phyloP scores from a whole-genome alignment of 2,329 filamentous ascomycete species.

The Ophiostoma ulmi region DNA sequence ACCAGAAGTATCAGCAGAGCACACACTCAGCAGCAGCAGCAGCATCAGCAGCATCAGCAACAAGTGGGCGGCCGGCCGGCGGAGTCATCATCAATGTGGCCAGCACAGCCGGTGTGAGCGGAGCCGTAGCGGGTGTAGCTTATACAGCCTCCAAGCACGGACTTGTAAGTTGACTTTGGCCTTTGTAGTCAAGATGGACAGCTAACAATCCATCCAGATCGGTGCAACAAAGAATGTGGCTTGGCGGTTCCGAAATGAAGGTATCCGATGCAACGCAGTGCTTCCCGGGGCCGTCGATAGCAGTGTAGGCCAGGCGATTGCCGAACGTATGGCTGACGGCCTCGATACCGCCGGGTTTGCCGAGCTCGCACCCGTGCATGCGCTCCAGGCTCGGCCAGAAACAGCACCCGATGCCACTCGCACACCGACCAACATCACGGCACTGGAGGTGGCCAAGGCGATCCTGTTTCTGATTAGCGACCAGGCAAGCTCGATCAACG shows the following conservation, averaged over 20 bases:
- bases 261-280: conserved; percentile 44
- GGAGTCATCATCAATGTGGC: conserved; percentile 47
- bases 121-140: conserved; percentile 36
- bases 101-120: conserved; percentile 41
- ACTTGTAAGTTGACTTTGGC: conserved; percentile 28
- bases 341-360: conserved; percentile 32
- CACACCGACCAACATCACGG: conserved; percentile 28
- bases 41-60: not conserved
- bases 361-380: conserved; percentile 32
- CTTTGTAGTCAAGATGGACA: not conserved
- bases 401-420: conserved; percentile 23
- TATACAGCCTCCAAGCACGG: conserved; percentile 36
- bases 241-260: conserved; percentile 42
- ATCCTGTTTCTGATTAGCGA: conserved; percentile 37
- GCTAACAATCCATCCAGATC: conserved; percentile 26
- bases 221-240: conserved; percentile 46
- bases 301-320: conserved; percentile 32
- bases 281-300: conserved; percentile 36
- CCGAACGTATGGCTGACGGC: conserved; percentile 19
- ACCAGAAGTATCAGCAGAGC: not conserved
- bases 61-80: conserved; percentile 18
- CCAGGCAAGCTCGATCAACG: conserved; percentile 36
- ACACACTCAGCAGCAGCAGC: not conserved
- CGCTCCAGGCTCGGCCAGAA: conserved; percentile 30
- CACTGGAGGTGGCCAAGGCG: conserved; percentile 36